phyloP scores from a whole-genome alignment of 139 green algal species.

The Raphidocelis subcapitata region DNA sequence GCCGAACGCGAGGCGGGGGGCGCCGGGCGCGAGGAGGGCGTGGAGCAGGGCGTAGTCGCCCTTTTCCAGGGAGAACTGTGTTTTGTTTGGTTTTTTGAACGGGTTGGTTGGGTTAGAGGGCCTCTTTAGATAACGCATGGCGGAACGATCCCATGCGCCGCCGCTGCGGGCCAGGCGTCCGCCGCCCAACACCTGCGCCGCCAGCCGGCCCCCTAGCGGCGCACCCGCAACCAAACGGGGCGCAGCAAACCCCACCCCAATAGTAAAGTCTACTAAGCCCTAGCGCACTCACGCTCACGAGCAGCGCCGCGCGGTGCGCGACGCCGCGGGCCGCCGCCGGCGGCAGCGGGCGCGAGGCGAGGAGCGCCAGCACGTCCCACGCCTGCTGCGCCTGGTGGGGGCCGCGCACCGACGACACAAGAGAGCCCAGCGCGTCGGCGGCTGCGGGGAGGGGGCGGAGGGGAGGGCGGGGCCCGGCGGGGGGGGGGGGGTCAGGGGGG shows the following conservation, averaged over 20 bases:
- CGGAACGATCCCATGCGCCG: background rate
- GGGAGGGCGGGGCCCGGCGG: too few species aligned
- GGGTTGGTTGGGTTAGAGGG: background rate
- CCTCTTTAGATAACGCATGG: background rate
- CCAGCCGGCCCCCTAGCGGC: too few species aligned
- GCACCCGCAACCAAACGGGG: too few species aligned
- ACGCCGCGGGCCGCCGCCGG: background rate
- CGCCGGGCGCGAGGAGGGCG: background rate
- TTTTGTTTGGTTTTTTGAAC: background rate
- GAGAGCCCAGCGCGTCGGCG: too few species aligned
- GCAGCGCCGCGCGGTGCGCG: conserved; percentile 4
- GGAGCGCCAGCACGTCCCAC: conserved; percentile 1
- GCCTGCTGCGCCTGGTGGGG: conserved; percentile 21
- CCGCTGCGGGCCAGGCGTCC: background rate
- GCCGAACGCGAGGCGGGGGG: conserved; percentile 13
- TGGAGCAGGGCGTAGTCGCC: conserved; percentile 9
- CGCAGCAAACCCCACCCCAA: too few species aligned
- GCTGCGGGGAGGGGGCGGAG: too few species aligned
- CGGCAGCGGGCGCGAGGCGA: conserved; percentile 4
- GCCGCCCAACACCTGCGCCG: too few species aligned
- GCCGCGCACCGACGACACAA: background rate
- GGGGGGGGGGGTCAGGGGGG: too few species aligned
- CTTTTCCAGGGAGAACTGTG: conserved; percentile 14
- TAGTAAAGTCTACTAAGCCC: too few species aligned
- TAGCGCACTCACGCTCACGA: background rate